A percentile compares a stretch with the other conserved stretches of the same genome.
phyloP scores from a whole-genome alignment of 1,284 basidiomycete genomes.

The Inonotus hispidus region DNA sequence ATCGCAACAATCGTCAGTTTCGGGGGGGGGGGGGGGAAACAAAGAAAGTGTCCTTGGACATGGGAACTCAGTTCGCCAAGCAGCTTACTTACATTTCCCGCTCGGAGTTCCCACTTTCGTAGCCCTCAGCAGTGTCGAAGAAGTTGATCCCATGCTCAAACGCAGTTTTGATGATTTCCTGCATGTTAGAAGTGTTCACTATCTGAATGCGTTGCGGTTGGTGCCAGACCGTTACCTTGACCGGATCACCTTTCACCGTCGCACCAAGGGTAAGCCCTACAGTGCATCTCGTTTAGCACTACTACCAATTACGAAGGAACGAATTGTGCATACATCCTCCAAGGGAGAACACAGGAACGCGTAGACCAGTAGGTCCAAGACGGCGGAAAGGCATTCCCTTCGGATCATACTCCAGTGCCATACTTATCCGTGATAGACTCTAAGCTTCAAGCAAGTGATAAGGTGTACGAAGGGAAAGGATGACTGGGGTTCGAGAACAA shows the following conservation, averaged over 20 bases:
- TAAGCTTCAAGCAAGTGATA: neutral
- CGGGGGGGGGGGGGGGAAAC: too few species aligned
- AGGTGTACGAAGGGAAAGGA: too few species aligned
- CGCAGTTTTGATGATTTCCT: constrained; percentile 20
- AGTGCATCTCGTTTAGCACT: neutral
- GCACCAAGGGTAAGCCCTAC: constrained; percentile 19
- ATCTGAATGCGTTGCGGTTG: neutral
- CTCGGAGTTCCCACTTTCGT: constrained; percentile 59
- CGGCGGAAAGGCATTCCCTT: constrained; percentile 20
- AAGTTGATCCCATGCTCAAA: constrained; percentile 23
- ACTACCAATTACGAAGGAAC: neutral
- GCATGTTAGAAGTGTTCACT: neutral
- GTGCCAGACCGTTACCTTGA: constrained; percentile 41
- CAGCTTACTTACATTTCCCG: constrained; percentile 47
- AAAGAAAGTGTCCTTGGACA: too few species aligned
- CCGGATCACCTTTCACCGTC: constrained; percentile 64
- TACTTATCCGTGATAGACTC: neutral
- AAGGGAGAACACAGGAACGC: constrained; percentile 21
- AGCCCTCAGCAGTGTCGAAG: constrained; percentile 25
- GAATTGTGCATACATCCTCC: constrained; percentile 18
- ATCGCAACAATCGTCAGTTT: neutral
- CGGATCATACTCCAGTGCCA: neutral
- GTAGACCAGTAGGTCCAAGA: constrained; percentile 20
- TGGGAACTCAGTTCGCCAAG: too few species aligned
- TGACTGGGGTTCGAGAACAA: neutral